Evolutionary conservation across 345 rosid species (phyloP), one percentile per base, ranked within the genome.

Genomic region (Gossypium herbaceum): DNA sequence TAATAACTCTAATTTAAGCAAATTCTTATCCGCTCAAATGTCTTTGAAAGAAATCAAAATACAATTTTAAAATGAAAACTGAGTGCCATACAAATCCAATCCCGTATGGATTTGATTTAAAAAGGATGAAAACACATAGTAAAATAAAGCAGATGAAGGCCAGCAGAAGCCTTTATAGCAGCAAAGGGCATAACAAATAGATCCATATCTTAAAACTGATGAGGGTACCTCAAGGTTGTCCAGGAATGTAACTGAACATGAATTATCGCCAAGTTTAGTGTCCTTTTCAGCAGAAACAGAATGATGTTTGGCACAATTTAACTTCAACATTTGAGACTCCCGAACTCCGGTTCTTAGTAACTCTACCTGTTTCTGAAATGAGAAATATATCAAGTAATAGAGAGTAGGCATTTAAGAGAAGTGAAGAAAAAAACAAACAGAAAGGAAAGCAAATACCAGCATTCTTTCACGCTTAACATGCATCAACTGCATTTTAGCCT

Each of bases 401-500:
- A 73, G 63, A 79, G 51, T 48, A 9, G 57, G 44, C 29, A 77
- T 43, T 25, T 41, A 16, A 59, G 44, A n/a, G 9, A 50, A 27
- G 1, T 24, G n/a, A 15, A 12, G 45, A 7, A 39, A 60, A 22
- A 43, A 55, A 54, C 3, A 22, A 7, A 34, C 20, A 55, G 43
- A 62, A 73, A 68, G 57, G 59, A 58, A 66, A 79, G 69, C 4
- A 80, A 78, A 68, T 83, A 94, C 99, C 97, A 80, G 84, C 82
- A 91, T 27, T 72, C 79, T 87, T 60, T 88, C 86, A 57, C 48
- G 90, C 85, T 82, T 87, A 63, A 80, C 74, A 77, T 73, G 76
- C 79, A 84, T 77, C 81, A 95, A 79, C 81, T 84, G 90, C 84
- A 85, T 76, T 78, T 80, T 88, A 73, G 87, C 92, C 86, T 87